phyloP scores from a whole-genome alignment of 768 basidiomycete genomes.

The Termitomyces sp. region DNA sequence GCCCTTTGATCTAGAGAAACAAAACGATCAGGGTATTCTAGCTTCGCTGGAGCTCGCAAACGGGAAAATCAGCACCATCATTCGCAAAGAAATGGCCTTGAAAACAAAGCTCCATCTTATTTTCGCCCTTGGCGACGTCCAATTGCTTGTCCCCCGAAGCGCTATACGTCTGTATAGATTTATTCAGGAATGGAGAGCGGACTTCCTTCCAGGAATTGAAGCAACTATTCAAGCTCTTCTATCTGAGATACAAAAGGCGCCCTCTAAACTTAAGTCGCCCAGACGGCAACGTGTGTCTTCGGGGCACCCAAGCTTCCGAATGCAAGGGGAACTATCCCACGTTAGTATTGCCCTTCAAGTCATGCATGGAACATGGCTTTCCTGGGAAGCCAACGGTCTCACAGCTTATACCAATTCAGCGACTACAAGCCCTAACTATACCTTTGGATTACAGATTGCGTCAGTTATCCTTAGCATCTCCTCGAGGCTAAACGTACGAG shows the following conservation, averaged over 20 bases:
- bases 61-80: constrained; percentile 43
- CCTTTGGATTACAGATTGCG: constrained; percentile 64
- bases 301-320: constrained; percentile 34
- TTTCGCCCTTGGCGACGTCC: constrained; percentile 42
- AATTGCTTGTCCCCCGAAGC: constrained; percentile 72
- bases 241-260: constrained; percentile 53
- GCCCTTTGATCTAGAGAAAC: constrained; percentile 33
- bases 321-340: constrained; percentile 50
- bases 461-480: constrained; percentile 63
- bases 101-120: constrained; percentile 39
- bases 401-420: constrained; percentile 43
- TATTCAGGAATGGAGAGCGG: constrained; percentile 77
- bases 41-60: constrained; percentile 53
- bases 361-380: constrained; percentile 87
- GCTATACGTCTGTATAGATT: constrained; percentile 77
- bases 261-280: constrained; percentile 30
- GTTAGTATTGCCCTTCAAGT: constrained; percentile 69
- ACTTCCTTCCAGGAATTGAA: constrained; percentile 75
- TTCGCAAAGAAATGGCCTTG: constrained; percentile 42
- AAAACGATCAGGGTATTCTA: constrained; percentile 51
- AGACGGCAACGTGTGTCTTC: constrained; percentile 26
- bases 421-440: constrained; percentile 30
- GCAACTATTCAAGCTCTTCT: constrained; percentile 61
- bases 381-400: constrained; percentile 61
- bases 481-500: constrained; percentile 36